Evolutionary conservation across 139 green algal species (phyloP), one percentile per base, ranked within the genome.

Genomic region (Chlamydomonas incerta): DNA sequence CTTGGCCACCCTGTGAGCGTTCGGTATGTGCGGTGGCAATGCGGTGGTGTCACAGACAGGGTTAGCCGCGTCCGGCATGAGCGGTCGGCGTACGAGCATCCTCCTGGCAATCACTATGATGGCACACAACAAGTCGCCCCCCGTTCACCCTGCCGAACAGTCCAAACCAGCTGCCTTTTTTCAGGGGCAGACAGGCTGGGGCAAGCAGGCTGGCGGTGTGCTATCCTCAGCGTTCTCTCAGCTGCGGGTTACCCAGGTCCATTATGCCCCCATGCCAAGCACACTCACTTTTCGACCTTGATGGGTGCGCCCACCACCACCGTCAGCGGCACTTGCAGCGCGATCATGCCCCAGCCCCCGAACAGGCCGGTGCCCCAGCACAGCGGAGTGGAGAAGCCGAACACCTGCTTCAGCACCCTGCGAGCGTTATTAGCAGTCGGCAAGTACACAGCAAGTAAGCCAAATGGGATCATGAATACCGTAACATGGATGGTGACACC

Each of bases 351-450:
- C 46, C 55, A 74, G 33, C 85, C 85, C 6, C 76, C 60, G 18
- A 94, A 90, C 8, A 95, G 35, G 21, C 92, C 93, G 15, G 47
- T 73, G 34, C 93, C 93, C 63, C 79, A 90, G 68, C 85, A 91
- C 0, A 95, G 28, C 1, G 93, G 93, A 14, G 93, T 71, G 29
- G 91, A 92, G 76, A 93, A 90, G 35, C 90, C 82, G 17, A 50
- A 46, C 18, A 68, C 26, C 4, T 34, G 26, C 62, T 88, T 90
- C 41, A 83, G n/a, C 20, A 33, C 17, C 80, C 80, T 86, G 80
- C 10, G 29, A 65, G 35, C n/a, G n/a, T n/a, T n/a, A n/a, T n/a
- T n/a, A 13, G 11, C 8, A 11, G 47, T 10, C 28, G 35, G 35
- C 15, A 8, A 8, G 14, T 3, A 50, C 8, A 13, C 15, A 72